phyloP scores from a whole-genome alignment of 2,329 filamentous ascomycete genomes.

The Fusarium sp. region DNA sequence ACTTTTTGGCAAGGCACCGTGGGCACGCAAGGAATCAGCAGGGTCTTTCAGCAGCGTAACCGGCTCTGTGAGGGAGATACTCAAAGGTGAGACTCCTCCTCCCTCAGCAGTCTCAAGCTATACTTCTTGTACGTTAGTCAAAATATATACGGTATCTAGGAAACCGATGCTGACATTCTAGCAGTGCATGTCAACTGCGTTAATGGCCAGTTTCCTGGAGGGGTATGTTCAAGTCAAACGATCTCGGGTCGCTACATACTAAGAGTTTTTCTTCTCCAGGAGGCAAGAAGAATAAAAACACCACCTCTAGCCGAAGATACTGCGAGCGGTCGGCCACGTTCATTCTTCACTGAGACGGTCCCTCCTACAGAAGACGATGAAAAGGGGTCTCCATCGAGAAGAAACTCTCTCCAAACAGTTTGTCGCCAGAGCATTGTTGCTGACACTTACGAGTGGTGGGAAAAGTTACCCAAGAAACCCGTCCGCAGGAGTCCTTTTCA shows the following conservation, averaged over 20 bases:
- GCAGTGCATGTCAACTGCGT: conserved; percentile 11
- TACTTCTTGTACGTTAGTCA: conserved; percentile 9
- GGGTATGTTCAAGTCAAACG: conserved; percentile 38
- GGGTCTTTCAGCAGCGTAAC: conserved; percentile 52
- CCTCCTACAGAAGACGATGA: conserved; percentile 36
- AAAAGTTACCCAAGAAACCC: conserved; percentile 41
- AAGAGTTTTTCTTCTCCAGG: conserved; percentile 44
- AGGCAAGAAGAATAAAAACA: conserved; percentile 59
- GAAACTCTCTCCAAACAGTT: conserved; percentile 27
- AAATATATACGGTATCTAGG: too few relatives aligned
- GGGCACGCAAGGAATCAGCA: conserved; percentile 52
- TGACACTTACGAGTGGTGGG: conserved; percentile 50
- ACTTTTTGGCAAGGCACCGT: conserved; percentile 53
- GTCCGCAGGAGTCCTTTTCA: conserved; percentile 30
- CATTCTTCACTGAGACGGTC: conserved; percentile 56
- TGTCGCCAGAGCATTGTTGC: conserved; percentile 37
- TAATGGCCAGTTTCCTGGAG: conserved; percentile 47
- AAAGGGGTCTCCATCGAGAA: not conserved
- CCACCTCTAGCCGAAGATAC: conserved; percentile 55
- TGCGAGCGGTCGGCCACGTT: conserved; percentile 49
- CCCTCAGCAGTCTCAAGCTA: conserved; percentile 41
- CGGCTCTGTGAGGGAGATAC: conserved; percentile 53
- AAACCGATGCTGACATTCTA: conserved; percentile 5
- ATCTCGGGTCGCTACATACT: conserved; percentile 11
- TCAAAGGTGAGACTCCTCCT: conserved; percentile 50